Evolutionary conservation across 192 early-diverging fungal species (phyloP).

Genomic region (Thoreauomyces humboldtii): DNA sequence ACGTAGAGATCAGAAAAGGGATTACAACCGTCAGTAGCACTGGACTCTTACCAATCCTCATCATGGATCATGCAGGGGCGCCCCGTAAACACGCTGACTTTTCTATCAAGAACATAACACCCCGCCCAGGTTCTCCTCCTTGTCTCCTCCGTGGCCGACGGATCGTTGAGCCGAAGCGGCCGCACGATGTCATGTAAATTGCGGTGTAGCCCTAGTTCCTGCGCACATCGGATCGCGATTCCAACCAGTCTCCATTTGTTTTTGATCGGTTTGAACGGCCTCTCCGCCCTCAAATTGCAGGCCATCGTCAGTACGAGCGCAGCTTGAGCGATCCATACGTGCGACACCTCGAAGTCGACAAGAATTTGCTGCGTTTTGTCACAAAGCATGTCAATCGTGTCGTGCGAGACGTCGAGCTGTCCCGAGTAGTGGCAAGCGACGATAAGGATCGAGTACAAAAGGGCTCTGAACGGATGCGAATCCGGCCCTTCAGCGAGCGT

Average conservation of each 20-base stretch:
- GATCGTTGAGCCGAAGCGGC: constrained; percentile 29
- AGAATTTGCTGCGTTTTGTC: constrained; percentile 6
- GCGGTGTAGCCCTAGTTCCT: constrained; percentile 27
- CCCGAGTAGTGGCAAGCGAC: constrained; percentile 2
- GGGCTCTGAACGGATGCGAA: constrained; percentile 15
- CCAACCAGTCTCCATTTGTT: constrained; percentile 16
- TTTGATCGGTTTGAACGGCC: not conserved
- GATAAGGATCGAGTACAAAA: constrained; percentile 14
- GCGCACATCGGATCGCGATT: constrained; percentile 9
- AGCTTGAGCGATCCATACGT: constrained; percentile 16
- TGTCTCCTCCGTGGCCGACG: constrained; percentile 19
- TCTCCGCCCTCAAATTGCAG: not conserved
- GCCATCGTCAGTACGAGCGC: constrained; percentile 7
- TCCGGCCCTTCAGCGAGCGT: constrained; percentile 19
- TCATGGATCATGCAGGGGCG: constrained; percentile 18
- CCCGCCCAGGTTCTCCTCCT: constrained; percentile 21
- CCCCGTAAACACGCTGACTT: constrained; percentile 6
- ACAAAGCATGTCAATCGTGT: not conserved
- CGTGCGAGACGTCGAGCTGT: not conserved
- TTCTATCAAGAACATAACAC: constrained; percentile 17
- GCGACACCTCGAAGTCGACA: constrained; percentile 18
- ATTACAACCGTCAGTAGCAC: not conserved
- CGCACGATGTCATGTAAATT: constrained; percentile 24
- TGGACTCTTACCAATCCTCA: constrained; percentile 22
- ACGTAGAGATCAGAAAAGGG: not conserved